Base-by-base conservation (phyloP, 1,284 basidiomycete species). In the Pterulicium gracile region DNA sequence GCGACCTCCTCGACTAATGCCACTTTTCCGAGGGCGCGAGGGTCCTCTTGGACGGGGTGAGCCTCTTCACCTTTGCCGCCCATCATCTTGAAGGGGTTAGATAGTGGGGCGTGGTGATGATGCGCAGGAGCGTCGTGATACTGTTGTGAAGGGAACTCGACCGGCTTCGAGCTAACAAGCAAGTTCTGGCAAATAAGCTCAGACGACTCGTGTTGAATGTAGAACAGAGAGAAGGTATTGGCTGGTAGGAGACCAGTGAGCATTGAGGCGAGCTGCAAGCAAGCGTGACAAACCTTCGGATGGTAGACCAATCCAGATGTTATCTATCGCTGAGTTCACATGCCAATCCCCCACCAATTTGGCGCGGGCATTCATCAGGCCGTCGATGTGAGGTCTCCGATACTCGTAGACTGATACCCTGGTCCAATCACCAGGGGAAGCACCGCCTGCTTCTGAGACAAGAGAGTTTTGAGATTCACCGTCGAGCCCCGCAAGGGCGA, bases 31-130 rank as follows among this genome's bases (percentile, higher is more conserved):
- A 52, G 45, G 36, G 50, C 51, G 4, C 45, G 51, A 22, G 49
- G 46, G 17, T 45, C 51, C 21, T 54, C 53, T 3, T 17, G 47
- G 43, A 19, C 45, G 44, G 58, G 48, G 12, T 69, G 49, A 46
- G 65, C 59, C 24, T 77, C 75, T 1, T 62, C 50, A 20, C 70
- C 65, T 10, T 54, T 57, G 46, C 58, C 56, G 52, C 68, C 67
- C n/a, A 73, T 64, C 2, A 65, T 60, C 55, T 77, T 85, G 65
- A 84, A 77, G 2, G 78, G 70, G 49, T 76, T 79, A 7, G 76
- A 67, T 19, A 77, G 60, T 10, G 64, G 62, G 19, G 65, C 53
- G 7, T 58, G 24, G 40, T 22, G 22, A 49, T 15, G 27, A 41
- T 19, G 61, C 13, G 22, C 18, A 5, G 15, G 15, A 39, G 5